Conservation (phyloP, 2,329 filamentous ascomycete species). For the Teratosphaeria pseudoeucalypti region DNA sequence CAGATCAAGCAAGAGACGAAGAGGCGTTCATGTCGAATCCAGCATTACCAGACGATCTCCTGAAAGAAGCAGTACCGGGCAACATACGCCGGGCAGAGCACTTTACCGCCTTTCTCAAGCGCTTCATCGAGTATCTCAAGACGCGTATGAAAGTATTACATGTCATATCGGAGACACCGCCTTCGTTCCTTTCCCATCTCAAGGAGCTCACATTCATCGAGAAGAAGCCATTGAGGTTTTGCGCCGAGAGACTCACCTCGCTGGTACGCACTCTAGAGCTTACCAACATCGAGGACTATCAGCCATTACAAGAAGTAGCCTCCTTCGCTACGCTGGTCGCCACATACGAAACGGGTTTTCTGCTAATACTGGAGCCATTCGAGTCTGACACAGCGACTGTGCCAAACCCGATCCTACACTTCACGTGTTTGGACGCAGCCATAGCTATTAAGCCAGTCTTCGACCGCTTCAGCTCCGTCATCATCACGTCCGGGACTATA, state of each 20-base stretch:
- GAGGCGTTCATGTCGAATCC: conserved; percentile 97
- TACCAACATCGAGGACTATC: conserved; percentile 96
- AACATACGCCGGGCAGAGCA: conserved; percentile 95
- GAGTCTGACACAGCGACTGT: conserved; percentile 93
- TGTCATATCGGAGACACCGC: conserved; percentile 92
- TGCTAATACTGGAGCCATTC: conserved; percentile 93
- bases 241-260: conserved; percentile 86
- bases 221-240: conserved; percentile 87
- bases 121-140: conserved; percentile 92
- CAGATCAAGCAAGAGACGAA: conserved; percentile 81
- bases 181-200: conserved; percentile 83
- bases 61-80: conserved; percentile 91
- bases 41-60: conserved; percentile 81
- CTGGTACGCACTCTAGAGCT: conserved; percentile 90
- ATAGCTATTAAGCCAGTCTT: conserved; percentile 98
- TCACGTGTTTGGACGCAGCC: conserved; percentile 90
- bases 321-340: conserved; percentile 93
- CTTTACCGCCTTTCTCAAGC: conserved; percentile 86
- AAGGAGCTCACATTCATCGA: conserved; percentile 97
- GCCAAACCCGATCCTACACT: conserved; percentile 92
- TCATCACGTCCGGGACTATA: conserved; percentile 95
- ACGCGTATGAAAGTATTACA: conserved; percentile 97
- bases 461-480: conserved; percentile 92
- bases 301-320: conserved; percentile 91
- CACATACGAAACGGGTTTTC: conserved; percentile 92